These are phyloP conservation scores for Fusarium pseudonygamai DNA, from an alignment of 2,329 filamentous ascomycete genomes.

Conservation along the genomic window DNA sequence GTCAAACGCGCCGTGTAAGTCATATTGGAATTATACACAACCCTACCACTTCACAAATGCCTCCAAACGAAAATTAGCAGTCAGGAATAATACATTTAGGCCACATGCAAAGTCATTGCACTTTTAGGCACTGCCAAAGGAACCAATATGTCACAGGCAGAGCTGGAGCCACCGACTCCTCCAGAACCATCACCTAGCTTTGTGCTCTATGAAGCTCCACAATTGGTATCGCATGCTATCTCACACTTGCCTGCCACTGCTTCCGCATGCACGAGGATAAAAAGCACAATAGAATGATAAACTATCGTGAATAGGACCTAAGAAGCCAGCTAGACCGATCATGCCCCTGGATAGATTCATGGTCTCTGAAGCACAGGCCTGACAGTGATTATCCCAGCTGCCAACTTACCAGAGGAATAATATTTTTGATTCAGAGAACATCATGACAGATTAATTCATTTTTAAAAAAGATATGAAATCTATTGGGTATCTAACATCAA, in stretches of 20 bases:
- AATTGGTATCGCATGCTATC: conserved; percentile 7
- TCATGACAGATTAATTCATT: background rate
- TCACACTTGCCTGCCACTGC: background rate
- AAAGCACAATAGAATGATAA: background rate
- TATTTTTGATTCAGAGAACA: background rate
- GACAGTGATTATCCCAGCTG: background rate
- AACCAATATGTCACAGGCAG: background rate
- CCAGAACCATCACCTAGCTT: conserved; percentile 39
- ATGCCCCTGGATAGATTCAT: background rate
- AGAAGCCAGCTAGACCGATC: background rate
- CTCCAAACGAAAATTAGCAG: background rate
- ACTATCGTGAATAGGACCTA: background rate
- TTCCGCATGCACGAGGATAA: background rate
- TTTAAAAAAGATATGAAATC: conserved; percentile 8
- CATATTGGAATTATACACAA: background rate
- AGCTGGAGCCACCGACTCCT: conserved; percentile 22
- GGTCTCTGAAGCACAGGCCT: background rate
- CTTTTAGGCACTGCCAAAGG: background rate
- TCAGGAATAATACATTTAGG: background rate
- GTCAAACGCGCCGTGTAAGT: conserved; percentile 22
- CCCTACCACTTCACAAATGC: background rate
- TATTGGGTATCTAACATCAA: conserved; percentile 40
- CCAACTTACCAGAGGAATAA: background rate
- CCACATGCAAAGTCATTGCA: background rate
- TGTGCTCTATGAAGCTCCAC: conserved; percentile 44